Conservation (phyloP, 202 grass and related monocot genomes). For the Panicum virgatum region DNA sequence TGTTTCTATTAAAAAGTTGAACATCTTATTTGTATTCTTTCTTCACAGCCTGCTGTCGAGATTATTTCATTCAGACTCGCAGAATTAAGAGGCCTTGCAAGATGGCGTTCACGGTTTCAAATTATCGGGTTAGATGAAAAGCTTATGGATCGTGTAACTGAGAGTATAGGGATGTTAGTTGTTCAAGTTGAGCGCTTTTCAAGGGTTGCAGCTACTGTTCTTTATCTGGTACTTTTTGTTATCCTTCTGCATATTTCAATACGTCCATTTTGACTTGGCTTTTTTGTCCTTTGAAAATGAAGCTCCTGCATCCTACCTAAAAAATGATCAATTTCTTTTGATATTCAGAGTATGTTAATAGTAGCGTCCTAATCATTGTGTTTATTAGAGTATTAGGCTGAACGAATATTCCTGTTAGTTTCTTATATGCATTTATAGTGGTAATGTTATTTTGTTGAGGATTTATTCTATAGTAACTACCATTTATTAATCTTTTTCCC, state of each 20-base stretch:
- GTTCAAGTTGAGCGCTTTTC: slow-evolving; percentile 93
- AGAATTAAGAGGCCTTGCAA: slow-evolving; percentile 88
- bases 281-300: slow-evolving; percentile 6
- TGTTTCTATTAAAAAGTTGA: slow-evolving; percentile 21
- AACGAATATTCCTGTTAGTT: slow-evolving; percentile 3
- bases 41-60: slow-evolving; percentile 81
- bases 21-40: slow-evolving; percentile 30
- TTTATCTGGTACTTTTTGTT: slow-evolving; percentile 66
- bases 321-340: slow-evolving; percentile 11
- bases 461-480: slow-evolving; percentile 37
- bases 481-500: slow-evolving; percentile 37
- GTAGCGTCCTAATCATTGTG: neutral
- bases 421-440: slow-evolving; percentile 2
- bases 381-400: slow-evolving; percentile 1
- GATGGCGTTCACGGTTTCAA: slow-evolving; percentile 84
- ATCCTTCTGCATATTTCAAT: neutral
- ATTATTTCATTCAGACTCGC: slow-evolving; percentile 90
- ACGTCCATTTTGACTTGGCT: neutral
- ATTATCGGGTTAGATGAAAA: slow-evolving; percentile 92
- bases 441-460: neutral
- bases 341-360: neutral
- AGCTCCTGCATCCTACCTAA: neutral
- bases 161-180: slow-evolving; percentile 83
- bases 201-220: slow-evolving; percentile 68
- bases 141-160: slow-evolving; percentile 78